Evolutionary conservation across 305 asterid species (phyloP).

Genomic region (Nicotiana rustica): DNA sequence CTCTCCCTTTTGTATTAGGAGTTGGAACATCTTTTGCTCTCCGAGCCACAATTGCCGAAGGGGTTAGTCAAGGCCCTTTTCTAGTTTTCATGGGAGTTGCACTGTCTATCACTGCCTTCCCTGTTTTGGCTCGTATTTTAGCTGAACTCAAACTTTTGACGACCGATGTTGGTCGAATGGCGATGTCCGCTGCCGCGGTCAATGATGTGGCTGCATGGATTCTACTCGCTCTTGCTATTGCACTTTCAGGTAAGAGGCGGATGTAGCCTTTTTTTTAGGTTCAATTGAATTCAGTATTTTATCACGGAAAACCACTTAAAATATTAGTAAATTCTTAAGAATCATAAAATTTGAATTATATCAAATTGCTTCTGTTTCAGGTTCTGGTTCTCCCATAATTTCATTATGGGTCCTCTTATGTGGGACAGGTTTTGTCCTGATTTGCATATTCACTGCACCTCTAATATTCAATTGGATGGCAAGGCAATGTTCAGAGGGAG

Average conservation of each 20-base stretch:
- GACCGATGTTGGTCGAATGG: conserved; percentile 43
- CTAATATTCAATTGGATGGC: conserved; percentile 41
- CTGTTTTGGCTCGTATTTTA: conserved; percentile 42
- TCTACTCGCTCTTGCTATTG: conserved; percentile 40
- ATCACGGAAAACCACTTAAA: no score
- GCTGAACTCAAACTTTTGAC: conserved; percentile 46
- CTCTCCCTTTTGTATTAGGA: conserved; percentile 43
- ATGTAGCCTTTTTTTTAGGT: no score
- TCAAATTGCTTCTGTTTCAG: neutral
- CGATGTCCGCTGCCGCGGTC: conserved; percentile 44
- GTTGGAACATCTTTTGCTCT: conserved; percentile 44
- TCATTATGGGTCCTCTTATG: conserved; percentile 41
- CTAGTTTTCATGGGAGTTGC: conserved; percentile 51
- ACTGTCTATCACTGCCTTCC: conserved; percentile 48
- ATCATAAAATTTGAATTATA: no score
- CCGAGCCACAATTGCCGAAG: conserved; percentile 37
- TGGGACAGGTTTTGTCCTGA: conserved; percentile 34
- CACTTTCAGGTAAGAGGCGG: conserved; percentile 35
- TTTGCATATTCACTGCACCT: conserved; percentile 32
- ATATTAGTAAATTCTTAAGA: no score
- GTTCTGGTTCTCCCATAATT: conserved; percentile 36
- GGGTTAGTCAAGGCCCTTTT: conserved; percentile 37
- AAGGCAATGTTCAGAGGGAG: conserved; percentile 37
- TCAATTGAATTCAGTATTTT: no score
- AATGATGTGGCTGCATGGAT: conserved; percentile 44